phyloP scores from a whole-genome alignment of 2,329 filamentous ascomycete species.

The Cladosporium sphaerospermum region DNA sequence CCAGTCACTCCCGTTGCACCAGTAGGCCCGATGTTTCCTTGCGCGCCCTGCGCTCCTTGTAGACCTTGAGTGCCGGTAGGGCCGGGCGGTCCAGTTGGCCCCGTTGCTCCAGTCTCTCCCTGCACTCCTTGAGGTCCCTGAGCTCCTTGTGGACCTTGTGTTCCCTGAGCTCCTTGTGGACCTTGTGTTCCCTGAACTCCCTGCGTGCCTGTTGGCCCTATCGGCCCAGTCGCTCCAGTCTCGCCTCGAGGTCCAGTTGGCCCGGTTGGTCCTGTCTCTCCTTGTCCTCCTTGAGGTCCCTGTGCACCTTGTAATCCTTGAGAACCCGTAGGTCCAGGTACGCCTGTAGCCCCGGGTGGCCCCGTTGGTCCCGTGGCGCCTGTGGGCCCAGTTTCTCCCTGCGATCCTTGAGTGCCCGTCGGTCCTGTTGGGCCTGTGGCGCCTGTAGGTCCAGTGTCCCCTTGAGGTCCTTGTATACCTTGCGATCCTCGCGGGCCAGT shows the following conservation, averaged over 20 bases:
- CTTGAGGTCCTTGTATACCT: not conserved
- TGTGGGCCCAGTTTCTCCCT: not conserved
- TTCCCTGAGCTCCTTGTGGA: not conserved
- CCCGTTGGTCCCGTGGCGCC: not conserved
- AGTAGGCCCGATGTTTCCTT: not conserved
- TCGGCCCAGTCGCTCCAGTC: constrained; percentile 6
- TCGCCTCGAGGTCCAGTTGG: not conserved
- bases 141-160: not conserved
- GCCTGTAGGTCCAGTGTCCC: not conserved
- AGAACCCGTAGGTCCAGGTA: constrained; percentile 6
- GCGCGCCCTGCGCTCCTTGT: constrained; percentile 1
- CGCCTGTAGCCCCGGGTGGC: not conserved
- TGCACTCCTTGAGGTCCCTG: not conserved
- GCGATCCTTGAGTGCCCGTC: too few species aligned
- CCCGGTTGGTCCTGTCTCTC: not conserved
- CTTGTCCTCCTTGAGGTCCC: not conserved
- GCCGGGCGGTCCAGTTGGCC: not conserved
- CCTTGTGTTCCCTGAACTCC: constrained; percentile 8
- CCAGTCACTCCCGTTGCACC: not conserved
- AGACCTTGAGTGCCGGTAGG: constrained; percentile 7
- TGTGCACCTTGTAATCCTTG: constrained; percentile 5
- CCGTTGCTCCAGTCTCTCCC: not conserved
- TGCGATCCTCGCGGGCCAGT: not conserved
- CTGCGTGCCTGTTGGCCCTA: constrained; percentile 5
- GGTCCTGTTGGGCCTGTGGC: not conserved